Conservation (phyloP, 352 stramenopile genomes). For the Globisporangium takayamanum region DNA sequence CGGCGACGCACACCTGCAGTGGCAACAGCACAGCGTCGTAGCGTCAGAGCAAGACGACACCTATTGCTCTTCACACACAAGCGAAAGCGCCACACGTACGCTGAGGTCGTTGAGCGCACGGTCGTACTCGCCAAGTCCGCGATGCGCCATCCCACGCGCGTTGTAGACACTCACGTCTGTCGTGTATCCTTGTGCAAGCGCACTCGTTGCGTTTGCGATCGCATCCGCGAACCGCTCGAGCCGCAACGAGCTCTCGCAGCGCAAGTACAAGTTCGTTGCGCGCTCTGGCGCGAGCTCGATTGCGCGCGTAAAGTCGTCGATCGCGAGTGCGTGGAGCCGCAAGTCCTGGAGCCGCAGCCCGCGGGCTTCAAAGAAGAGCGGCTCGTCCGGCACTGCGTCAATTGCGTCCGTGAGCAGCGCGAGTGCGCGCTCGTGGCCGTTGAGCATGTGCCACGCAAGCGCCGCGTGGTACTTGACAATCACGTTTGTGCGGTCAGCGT, state of each 20-base stretch:
- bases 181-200: slow-evolving; percentile 19
- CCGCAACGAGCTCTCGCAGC: slow-evolving; percentile 37
- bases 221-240: slow-evolving; percentile 35
- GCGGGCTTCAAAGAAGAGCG: slow-evolving; percentile 51
- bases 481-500: slow-evolving; percentile 26
- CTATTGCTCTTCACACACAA: not conserved
- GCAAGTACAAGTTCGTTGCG: slow-evolving; percentile 30
- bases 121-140: slow-evolving; percentile 53
- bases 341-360: slow-evolving; percentile 57
- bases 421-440: slow-evolving; percentile 38
- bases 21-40: not conserved
- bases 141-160: slow-evolving; percentile 43
- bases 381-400: slow-evolving; percentile 42
- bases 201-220: slow-evolving; percentile 34
- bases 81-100: slow-evolving; percentile 16
- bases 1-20: slow-evolving; percentile 30
- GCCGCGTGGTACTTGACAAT: slow-evolving; percentile 64
- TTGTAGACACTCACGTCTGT: slow-evolving; percentile 42
- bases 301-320: slow-evolving; percentile 41
- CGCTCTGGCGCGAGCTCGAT: slow-evolving; percentile 14
- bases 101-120: slow-evolving; percentile 47
- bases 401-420: slow-evolving; percentile 46
- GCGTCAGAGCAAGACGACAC: not conserved
- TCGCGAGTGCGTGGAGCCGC: slow-evolving; percentile 34
- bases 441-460: slow-evolving; percentile 43